Conservation (phyloP, 495 filamentous ascomycete species). For the Saxophila tyrrhenica region DNA sequence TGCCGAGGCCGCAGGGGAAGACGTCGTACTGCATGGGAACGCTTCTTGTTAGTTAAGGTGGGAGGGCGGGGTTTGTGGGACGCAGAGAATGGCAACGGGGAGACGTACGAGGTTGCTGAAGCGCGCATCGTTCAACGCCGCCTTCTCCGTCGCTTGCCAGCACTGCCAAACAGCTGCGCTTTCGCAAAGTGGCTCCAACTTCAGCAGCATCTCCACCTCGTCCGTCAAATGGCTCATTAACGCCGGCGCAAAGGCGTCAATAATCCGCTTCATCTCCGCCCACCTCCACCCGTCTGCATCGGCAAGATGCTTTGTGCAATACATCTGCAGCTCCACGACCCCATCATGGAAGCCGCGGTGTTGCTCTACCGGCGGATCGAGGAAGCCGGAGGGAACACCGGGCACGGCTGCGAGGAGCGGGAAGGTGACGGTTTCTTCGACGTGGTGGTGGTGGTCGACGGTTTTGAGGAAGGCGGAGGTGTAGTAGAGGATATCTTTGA, state of each 20-base stretch:
- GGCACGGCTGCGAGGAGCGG: background rate
- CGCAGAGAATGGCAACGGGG: background rate
- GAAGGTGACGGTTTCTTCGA: constrained; percentile 3
- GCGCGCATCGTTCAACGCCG: background rate
- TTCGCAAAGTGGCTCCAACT: background rate
- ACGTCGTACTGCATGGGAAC: constrained; percentile 8
- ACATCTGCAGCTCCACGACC: constrained; percentile 1
- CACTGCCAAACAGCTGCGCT: background rate
- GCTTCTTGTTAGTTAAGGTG: too few relatives aligned
- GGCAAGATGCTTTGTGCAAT: background rate
- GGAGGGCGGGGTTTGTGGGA: too few relatives aligned
- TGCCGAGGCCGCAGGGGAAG: constrained; percentile 2
- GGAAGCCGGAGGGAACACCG: background rate
- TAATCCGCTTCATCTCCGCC: background rate
- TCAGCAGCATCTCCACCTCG: background rate
- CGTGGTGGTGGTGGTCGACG: constrained; percentile 4
- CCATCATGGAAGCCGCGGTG: constrained; percentile 3
- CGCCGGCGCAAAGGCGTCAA: constrained; percentile 1
- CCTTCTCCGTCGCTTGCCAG: background rate
- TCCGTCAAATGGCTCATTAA: constrained; percentile 1
- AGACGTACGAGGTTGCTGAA: background rate
- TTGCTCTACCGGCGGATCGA: background rate
- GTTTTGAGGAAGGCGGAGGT: background rate
- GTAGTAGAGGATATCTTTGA: constrained; percentile 6
- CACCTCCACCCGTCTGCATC: background rate